Conservation (phyloP, 2,329 filamentous ascomycete species). For the Botrytis elliptica region DNA sequence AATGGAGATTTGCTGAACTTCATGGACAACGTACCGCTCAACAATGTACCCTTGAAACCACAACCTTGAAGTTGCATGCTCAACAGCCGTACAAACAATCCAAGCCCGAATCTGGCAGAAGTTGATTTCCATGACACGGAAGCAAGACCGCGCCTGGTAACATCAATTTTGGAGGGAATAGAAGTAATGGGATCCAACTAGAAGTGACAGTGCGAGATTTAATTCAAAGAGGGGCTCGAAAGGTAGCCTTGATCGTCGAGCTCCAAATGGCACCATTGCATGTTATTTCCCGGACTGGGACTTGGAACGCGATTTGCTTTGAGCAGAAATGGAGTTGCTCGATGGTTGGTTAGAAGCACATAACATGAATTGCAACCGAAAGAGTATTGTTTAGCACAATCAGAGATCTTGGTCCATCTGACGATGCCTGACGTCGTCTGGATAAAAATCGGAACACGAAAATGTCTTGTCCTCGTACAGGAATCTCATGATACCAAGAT, state of each 20-base stretch:
- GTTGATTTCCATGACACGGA: neutral
- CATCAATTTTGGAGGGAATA: neutral
- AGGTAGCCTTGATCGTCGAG: neutral
- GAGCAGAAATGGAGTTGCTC: neutral
- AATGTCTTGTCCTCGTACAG: neutral
- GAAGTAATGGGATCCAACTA: neutral
- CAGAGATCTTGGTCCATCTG: neutral
- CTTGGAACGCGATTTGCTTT: neutral
- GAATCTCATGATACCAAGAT: neutral
- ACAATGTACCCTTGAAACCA: neutral
- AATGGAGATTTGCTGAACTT: neutral
- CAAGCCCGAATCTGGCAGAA: neutral
- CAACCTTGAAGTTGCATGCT: neutral
- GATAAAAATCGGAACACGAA: neutral
- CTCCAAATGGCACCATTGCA: neutral
- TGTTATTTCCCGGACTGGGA: neutral
- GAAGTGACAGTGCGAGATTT: neutral
- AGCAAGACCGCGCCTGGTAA: neutral
- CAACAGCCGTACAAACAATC: neutral
- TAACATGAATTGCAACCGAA: neutral
- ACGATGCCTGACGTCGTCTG: neutral
- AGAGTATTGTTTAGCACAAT: neutral
- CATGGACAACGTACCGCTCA: neutral
- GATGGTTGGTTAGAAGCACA: neutral
- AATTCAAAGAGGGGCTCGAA: neutral